These are phyloP conservation scores for Sporisorium iseilematis-ciliati DNA, from an alignment of 1,284 basidiomycete genomes.

Conservation along the genomic window DNA sequence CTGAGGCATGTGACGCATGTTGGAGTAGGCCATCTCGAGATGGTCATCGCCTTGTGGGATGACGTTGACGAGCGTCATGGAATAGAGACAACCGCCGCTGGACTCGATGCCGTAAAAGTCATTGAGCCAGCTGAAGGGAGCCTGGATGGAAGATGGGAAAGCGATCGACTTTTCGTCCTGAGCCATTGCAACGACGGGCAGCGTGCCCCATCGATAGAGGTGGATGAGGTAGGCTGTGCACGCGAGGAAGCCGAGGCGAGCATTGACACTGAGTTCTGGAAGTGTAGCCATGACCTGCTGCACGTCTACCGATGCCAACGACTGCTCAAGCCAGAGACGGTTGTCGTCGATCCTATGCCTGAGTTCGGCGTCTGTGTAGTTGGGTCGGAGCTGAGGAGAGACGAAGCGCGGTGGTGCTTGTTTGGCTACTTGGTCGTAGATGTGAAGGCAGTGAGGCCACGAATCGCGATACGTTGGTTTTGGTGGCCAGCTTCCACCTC, in stretches of 20 bases:
- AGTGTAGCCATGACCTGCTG: constrained; percentile 24
- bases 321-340: constrained; percentile 35
- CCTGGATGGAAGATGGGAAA: constrained; percentile 28
- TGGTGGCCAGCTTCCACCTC: constrained; percentile 49
- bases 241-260: constrained; percentile 42
- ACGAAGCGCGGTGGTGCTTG: constrained; percentile 49
- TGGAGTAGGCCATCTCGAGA: constrained; percentile 43
- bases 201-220: constrained; percentile 49
- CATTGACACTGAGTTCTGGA: constrained; percentile 25
- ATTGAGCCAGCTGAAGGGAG: constrained; percentile 48
- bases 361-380: constrained; percentile 38
- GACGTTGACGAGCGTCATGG: constrained; percentile 52
- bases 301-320: constrained; percentile 24
- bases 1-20: constrained; percentile 51
- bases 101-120: constrained; percentile 49
- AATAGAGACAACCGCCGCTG: constrained; percentile 45
- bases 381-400: constrained; percentile 36
- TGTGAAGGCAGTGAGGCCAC: constrained; percentile 43
- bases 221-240: constrained; percentile 49
- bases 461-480: constrained; percentile 41
- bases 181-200: constrained; percentile 49
- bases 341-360: constrained; percentile 42
- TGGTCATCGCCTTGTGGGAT: constrained; percentile 7
- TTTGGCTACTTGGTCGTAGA: constrained; percentile 34
- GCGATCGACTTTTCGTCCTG: constrained; percentile 43